A percentile compares a stretch with the other conserved stretches of the same genome.
Evolutionary conservation across 2,329 filamentous ascomycete genomes (phyloP).

Genomic region (Rasamsonia emersonii): DNA sequence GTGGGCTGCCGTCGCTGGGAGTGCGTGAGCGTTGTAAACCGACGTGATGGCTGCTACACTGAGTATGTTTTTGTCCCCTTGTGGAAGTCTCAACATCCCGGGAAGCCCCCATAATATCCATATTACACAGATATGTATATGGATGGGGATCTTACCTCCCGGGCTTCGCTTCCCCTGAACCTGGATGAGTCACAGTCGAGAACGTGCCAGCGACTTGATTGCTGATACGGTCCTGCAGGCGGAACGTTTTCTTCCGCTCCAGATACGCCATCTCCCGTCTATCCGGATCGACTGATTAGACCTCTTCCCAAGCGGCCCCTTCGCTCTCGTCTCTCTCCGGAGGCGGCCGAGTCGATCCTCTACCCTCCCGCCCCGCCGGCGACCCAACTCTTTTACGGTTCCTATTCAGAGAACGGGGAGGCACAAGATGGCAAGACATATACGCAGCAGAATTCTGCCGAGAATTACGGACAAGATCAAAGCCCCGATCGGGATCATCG

Average conservation of each 20-base stretch:
- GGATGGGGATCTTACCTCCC: neutral
- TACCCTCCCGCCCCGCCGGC: slow-evolving; percentile 68
- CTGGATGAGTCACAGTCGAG: slow-evolving; percentile 7
- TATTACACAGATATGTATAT: neutral
- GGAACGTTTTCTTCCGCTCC: slow-evolving; percentile 43
- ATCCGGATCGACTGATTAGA: slow-evolving; percentile 84
- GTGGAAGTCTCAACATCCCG: slow-evolving; percentile 7
- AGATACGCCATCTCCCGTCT: slow-evolving; percentile 71
- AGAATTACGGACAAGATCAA: slow-evolving; percentile 29
- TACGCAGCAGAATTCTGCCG: slow-evolving; percentile 35
- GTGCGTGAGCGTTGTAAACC: slow-evolving; percentile 17
- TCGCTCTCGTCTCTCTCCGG: slow-evolving; percentile 76
- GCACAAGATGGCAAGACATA: slow-evolving; percentile 39
- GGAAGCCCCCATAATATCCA: slow-evolving; percentile 3
- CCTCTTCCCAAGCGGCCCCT: slow-evolving; percentile 84
- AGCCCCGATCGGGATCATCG: slow-evolving; percentile 31
- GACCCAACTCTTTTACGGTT: slow-evolving; percentile 68
- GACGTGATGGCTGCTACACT: slow-evolving; percentile 35
- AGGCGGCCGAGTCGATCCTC: slow-evolving; percentile 71
- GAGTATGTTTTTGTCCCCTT: slow-evolving; percentile 28
- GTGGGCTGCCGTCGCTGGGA: slow-evolving; percentile 21
- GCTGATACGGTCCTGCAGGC: slow-evolving; percentile 35
- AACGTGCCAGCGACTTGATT: slow-evolving; percentile 23
- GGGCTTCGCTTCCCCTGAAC: slow-evolving; percentile 1
- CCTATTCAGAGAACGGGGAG: slow-evolving; percentile 49